Base-by-base conservation (phyloP, 2,329 filamentous ascomycete genomes). In the Botrytis porri region DNA sequence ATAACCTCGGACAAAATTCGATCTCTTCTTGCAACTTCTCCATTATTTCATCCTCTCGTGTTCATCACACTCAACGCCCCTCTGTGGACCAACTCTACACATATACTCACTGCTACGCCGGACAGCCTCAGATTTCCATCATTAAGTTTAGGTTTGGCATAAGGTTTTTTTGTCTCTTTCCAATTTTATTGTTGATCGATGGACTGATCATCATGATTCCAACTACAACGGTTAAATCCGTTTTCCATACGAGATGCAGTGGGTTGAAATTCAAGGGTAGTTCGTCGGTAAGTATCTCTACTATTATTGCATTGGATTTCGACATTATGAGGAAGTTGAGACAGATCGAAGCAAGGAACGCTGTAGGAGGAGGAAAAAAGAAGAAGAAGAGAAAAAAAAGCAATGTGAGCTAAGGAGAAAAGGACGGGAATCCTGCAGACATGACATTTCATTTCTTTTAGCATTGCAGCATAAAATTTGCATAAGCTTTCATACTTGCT, bases 21-120 rank as follows among this genome's bases (percentile, higher is more conserved):
- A 66, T 67, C 35, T 20, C 18, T 67, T 67, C 54, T 41, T 35
- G 41, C 32, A 39, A 57, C 65, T 32, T 57, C 65, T 69, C 48
- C 48, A 48, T 48, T 69, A 69, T 41, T 67, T 69, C 37, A 39
- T 16, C 14, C 65, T 59, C 64, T 67, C 65, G 65, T 67, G 65
- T 57, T 67, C 65, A 67, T 18, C 35, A 57, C 29, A 41, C 32
- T 41, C 29, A n/a, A 41, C 29, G 65, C 65, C 65, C 65, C 65
- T 69, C 65, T 69, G 65, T 69, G 48, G 65, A 43, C 65, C 25
- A 57, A 32, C 16, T 41, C 29, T n/a, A n/a, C 7, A 64, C 18
- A 45, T 20, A 41, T n/a, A 32, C 32, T 37, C 5, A 37, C 59
- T 60, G 32, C 61, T 29, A 43, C 45, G 25, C n/a, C 51, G 51